Conservation (phyloP, 23 red algal species). For the Pyropia yezoensis region DNA sequence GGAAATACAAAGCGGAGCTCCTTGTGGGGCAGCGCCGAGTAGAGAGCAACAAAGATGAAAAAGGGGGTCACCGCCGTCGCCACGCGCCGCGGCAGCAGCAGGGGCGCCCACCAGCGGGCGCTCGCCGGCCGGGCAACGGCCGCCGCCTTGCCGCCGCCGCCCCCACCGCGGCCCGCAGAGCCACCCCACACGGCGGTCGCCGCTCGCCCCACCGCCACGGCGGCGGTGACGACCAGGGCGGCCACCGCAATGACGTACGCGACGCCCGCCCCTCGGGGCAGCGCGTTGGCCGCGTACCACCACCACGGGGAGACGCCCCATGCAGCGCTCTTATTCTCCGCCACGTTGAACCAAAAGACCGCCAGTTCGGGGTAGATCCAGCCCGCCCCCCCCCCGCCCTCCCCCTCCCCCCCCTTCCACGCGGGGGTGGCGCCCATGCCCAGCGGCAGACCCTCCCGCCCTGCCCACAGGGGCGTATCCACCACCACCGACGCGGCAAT, state of each 20-base stretch:
- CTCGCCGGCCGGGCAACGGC: no score
- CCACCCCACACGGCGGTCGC: no score
- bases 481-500: constrained; percentile 32
- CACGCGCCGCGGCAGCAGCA: neutral
- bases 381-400: constrained; percentile 58
- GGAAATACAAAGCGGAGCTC: constrained; percentile 88
- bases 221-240: neutral
- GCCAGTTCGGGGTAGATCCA: constrained; percentile 69
- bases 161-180: no score
- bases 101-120: no score
- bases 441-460: constrained; percentile 1
- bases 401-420: constrained; percentile 37
- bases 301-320: constrained; percentile 64
- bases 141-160: no score
- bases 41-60: constrained; percentile 52
- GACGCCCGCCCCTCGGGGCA: constrained; percentile 59
- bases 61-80: constrained; percentile 16
- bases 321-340: constrained; percentile 30
- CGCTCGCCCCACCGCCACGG: no score
- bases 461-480: constrained; percentile 74
- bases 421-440: constrained; percentile 11
- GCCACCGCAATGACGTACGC: constrained; percentile 5
- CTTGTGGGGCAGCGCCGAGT: constrained; percentile 81
- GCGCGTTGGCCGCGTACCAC: constrained; percentile 82
- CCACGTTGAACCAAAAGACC: constrained; percentile 87